These are phyloP conservation scores for Fusarium liriodendri DNA, from an alignment of 2,329 filamentous ascomycete species.

Conservation along the genomic window DNA sequence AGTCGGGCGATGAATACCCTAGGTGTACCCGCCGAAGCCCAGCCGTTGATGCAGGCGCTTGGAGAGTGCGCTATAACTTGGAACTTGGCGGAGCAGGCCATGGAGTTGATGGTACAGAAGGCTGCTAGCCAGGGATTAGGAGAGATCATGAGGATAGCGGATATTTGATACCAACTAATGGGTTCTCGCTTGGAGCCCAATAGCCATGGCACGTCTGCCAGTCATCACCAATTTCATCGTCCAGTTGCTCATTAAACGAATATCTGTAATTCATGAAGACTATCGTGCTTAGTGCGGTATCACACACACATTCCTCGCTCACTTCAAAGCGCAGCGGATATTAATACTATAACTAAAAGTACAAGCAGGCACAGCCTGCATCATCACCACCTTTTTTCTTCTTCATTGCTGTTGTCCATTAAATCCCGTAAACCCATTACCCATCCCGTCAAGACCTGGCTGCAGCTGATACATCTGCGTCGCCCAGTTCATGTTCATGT, in stretches of 20 bases:
- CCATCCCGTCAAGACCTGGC: slow-evolving; percentile 34
- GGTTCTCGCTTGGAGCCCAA: neutral
- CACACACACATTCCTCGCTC: neutral
- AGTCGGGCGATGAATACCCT: slow-evolving; percentile 18
- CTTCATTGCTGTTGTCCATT: slow-evolving; percentile 32
- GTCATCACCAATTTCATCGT: neutral
- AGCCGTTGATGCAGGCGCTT: slow-evolving; percentile 13
- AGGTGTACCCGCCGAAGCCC: neutral
- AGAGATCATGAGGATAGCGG: neutral
- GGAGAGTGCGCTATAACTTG: slow-evolving; percentile 16
- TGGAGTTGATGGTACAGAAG: neutral
- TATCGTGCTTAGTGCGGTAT: neutral
- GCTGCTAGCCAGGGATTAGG: neutral
- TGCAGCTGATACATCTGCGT: slow-evolving; percentile 42
- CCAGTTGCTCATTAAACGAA: neutral
- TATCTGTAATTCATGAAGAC: neutral
- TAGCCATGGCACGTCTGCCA: neutral
- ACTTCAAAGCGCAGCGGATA: slow-evolving; percentile 10
- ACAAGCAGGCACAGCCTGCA: slow-evolving; percentile 32
- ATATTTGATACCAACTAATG: neutral
- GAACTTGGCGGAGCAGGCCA: slow-evolving; percentile 10
- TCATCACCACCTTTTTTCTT: neutral
- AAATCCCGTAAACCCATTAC: slow-evolving; percentile 41
- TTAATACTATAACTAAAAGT: slow-evolving; percentile 30
- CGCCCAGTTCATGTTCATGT: slow-evolving; percentile 36